Base-by-base conservation (phyloP, 2,329 filamentous ascomycete species). In the Ambrosiella beaveri region DNA sequence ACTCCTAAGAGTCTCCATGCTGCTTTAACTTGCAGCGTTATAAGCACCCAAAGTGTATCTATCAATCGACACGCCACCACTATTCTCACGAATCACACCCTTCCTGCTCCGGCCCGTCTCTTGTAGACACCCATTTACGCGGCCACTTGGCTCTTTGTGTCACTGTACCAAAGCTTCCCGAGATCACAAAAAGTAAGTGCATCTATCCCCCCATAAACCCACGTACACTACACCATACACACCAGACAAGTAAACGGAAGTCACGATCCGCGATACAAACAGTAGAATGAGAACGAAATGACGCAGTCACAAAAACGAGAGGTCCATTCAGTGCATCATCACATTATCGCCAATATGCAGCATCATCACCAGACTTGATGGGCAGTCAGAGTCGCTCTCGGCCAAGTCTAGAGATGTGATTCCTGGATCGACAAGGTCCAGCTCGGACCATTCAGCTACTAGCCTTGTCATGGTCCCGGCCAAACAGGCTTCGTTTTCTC, bases 401-500 rank as follows among this genome's bases (percentile, higher is more conserved):
- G 44, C 44, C 44, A 47, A 47, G 44, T 17, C n/a, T 47, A 47
- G 44, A 47, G 44, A 19, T 12, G 19, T 15, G 44, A 47, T 47
- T 47, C 5, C 13, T 47, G 44, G 44, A 47, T 15, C 44, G 44
- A 47, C n/a, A 13, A 47, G 44, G 11, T 17, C n/a, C 19, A 47
- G 44, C 11, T 47, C n/a, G 8, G 44, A 47, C 44, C 44, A 47
- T 8, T 17, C n/a, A 2, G 17, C 44, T 12, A 47, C 11, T 47
- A 9, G 9, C 49, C 49, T 27, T 52, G 19, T 36, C 17, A 52
- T 37, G 13, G 51, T 37, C 51, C 35, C 13, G 27, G 51, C 36
- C 51, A 47, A 12, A 13, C 9, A 53, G 51, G 51, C 51, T 53
- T 53, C 15, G 51, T 53, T 53, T 53, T 53, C 51, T 40, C 51